Conservation (phyloP, 169 alveolate genomes). For the Eimeria tenella region DNA sequence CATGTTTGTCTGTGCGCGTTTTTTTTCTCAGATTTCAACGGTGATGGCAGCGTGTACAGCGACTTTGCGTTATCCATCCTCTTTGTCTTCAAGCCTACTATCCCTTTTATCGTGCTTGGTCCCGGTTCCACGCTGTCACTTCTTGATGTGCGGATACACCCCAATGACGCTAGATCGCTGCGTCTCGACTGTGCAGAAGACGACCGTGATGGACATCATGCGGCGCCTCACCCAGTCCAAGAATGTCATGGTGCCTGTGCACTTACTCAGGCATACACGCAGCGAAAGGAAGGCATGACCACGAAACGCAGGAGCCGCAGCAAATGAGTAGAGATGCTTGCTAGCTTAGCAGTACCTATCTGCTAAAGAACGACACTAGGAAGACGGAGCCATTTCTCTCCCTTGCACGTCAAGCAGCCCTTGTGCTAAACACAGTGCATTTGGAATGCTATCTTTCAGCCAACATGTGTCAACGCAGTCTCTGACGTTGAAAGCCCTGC, state of each 20-base stretch:
- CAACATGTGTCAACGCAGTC: too few relatives aligned
- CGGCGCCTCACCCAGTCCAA: constrained; percentile 97
- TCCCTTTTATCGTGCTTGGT: constrained; percentile 98
- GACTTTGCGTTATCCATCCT: constrained; percentile 96
- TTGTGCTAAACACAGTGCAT: too few relatives aligned
- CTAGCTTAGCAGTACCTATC: not conserved
- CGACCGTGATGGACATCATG: constrained; percentile 99
- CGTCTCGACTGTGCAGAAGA: constrained; percentile 86
- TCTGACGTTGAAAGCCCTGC: too few relatives aligned
- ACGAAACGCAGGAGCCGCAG: not conserved
- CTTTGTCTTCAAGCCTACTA: constrained; percentile 98
- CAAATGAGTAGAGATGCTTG: not conserved
- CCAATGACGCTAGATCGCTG: constrained; percentile 90
- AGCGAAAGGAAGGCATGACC: not conserved
- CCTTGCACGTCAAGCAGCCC: too few relatives aligned
- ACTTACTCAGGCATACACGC: not conserved
- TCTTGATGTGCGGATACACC: constrained; percentile 98
- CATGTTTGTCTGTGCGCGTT: not conserved
- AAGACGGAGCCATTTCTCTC: too few relatives aligned
- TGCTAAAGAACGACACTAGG: too few relatives aligned
- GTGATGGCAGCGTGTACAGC: constrained; percentile 97
- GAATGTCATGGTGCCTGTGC: constrained; percentile 94
- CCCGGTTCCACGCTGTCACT: constrained; percentile 99
- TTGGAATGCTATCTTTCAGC: too few relatives aligned
- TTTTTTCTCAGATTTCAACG: constrained; percentile 82